Evolutionary conservation across 352 stramenopile species (phyloP).

Genomic region (Globisporangium splendens): DNA sequence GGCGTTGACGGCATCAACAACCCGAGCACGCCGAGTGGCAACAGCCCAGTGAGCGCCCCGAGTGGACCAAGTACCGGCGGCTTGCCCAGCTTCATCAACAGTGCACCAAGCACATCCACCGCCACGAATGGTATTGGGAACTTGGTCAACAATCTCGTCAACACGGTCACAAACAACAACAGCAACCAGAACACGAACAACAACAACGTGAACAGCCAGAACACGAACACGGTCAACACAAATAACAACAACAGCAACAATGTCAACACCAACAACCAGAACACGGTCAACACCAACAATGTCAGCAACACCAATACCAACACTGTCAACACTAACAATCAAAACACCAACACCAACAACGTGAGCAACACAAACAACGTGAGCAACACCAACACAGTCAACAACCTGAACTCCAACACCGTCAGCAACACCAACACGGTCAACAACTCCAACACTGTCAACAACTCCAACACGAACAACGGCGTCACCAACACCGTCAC

Average conservation of each 20-base stretch:
- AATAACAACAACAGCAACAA: not conserved
- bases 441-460: no score
- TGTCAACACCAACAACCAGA: not conserved
- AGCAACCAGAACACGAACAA: no score
- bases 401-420: not conserved
- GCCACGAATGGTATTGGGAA: not conserved
- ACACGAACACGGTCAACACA: not conserved
- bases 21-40: not conserved
- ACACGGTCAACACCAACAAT: conserved; percentile 4
- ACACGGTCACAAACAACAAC: not conserved
- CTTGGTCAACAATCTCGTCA: not conserved
- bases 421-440: not conserved
- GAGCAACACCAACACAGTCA: not conserved
- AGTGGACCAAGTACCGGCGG: no score
- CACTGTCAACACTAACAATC: not conserved
- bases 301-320: conserved; percentile 3
- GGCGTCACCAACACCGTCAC: no score
- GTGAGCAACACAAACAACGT: not conserved
- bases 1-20: not conserved
- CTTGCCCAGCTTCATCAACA: conserved; percentile 7
- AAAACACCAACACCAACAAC: not conserved
- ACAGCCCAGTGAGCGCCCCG: not conserved
- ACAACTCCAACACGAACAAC: no score
- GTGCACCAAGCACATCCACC: conserved; percentile 11
- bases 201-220: not conserved